Evolutionary conservation across 371 early-diverging fungal species (phyloP).

Genomic region (Syncephalastrum contaminatum): DNA sequence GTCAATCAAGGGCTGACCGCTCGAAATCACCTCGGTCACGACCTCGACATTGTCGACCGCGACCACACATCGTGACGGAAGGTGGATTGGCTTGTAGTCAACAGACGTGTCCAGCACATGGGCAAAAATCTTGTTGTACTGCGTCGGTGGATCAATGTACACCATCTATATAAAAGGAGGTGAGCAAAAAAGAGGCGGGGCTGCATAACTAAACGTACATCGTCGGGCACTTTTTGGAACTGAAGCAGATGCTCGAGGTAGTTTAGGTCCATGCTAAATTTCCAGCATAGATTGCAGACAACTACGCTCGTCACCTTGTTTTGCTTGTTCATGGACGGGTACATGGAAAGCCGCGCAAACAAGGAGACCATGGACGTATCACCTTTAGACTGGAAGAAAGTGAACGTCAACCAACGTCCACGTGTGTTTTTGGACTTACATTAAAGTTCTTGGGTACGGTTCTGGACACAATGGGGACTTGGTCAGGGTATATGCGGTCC

Average conservation of each 20-base stretch:
- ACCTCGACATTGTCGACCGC: slow-evolving; percentile 58
- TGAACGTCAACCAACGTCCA: slow-evolving; percentile 2
- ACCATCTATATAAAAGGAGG: slow-evolving; percentile 27
- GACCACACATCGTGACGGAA: slow-evolving; percentile 47
- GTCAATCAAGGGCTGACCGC: slow-evolving; percentile 47
- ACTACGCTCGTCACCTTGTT: slow-evolving; percentile 54
- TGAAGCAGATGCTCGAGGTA: slow-evolving; percentile 46
- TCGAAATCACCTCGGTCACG: slow-evolving; percentile 44
- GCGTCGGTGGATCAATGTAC: slow-evolving; percentile 47
- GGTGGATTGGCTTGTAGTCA: slow-evolving; percentile 54
- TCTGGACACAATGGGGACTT: slow-evolving; percentile 38
- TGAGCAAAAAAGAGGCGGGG: neutral
- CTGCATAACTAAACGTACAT: slow-evolving; percentile 16
- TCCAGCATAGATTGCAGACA: slow-evolving; percentile 49
- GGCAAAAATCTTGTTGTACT: slow-evolving; percentile 48
- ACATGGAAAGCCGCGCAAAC: slow-evolving; percentile 41
- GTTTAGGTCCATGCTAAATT: slow-evolving; percentile 28
- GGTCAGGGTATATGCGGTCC: slow-evolving; percentile 19
- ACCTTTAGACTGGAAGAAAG: slow-evolving; percentile 22
- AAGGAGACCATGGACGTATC: slow-evolving; percentile 54
- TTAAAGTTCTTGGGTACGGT: slow-evolving; percentile 51
- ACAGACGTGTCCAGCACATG: slow-evolving; percentile 49
- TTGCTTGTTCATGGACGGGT: slow-evolving; percentile 42
- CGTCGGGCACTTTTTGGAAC: slow-evolving; percentile 49
- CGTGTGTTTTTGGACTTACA: slow-evolving; percentile 27